Evolutionary conservation across 2,329 filamentous ascomycete species (phyloP).

Genomic region (Penicillium oxalicum): DNA sequence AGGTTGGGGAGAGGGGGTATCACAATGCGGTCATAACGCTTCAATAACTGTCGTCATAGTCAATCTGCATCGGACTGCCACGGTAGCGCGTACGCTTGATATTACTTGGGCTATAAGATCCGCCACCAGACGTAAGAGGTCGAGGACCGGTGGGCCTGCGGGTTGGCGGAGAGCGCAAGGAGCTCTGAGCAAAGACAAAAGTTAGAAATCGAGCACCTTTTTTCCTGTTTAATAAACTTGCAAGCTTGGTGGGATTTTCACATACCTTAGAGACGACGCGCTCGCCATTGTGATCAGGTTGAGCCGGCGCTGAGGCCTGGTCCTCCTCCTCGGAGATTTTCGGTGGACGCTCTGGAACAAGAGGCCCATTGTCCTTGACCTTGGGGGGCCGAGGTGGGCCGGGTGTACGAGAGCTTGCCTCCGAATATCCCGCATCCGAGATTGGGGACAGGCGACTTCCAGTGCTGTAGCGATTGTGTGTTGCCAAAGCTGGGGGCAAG

Average conservation of each 20-base stretch:
- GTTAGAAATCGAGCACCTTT: neutral
- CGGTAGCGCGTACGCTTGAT: slow-evolving; percentile 36
- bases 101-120: slow-evolving; percentile 32
- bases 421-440: slow-evolving; percentile 44
- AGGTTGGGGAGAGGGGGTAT: slow-evolving; percentile 12
- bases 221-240: neutral
- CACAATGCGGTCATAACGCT: slow-evolving; percentile 13
- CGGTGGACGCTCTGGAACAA: slow-evolving; percentile 49
- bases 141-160: slow-evolving; percentile 46
- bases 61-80: slow-evolving; percentile 38
- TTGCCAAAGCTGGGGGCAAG: slow-evolving; percentile 29
- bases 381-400: slow-evolving; percentile 49
- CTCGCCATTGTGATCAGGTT: slow-evolving; percentile 20
- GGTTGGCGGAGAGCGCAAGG: slow-evolving; percentile 31
- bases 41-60: slow-evolving; percentile 34
- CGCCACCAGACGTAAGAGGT: slow-evolving; percentile 37
- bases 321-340: slow-evolving; percentile 35
- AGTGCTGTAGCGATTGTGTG: slow-evolving; percentile 32
- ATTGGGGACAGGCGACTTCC: slow-evolving; percentile 42
- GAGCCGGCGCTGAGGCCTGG: slow-evolving; percentile 23
- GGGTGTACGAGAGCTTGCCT: slow-evolving; percentile 32
- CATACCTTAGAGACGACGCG: slow-evolving; percentile 37
- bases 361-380: slow-evolving; percentile 52
- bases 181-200: slow-evolving; percentile 19
- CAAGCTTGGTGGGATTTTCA: slow-evolving; percentile 5